Conservation (phyloP, 805 yeast species). For the Wickerhamomyces bovis region DNA sequence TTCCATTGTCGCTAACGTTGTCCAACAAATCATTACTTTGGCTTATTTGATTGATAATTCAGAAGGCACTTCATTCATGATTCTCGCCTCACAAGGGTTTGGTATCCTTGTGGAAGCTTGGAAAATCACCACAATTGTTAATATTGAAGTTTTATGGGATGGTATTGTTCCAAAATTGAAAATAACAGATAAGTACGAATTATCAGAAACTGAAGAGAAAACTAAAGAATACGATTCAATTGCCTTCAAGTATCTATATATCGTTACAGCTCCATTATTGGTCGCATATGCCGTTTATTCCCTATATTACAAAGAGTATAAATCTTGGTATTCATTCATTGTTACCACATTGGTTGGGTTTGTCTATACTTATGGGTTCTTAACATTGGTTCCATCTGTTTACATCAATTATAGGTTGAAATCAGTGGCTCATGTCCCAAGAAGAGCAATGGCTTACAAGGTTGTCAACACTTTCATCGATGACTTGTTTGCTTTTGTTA, state of each 20-base stretch:
- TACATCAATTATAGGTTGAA: slow-evolving; percentile 37
- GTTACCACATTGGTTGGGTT: slow-evolving; percentile 34
- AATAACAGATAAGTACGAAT: slow-evolving; percentile 28
- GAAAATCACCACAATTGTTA: slow-evolving; percentile 34
- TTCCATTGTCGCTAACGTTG: slow-evolving; percentile 33
- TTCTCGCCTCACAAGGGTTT: slow-evolving; percentile 30
- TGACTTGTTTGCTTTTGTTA: slow-evolving; percentile 35
- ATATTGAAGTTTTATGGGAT: slow-evolving; percentile 23
- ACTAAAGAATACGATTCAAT: slow-evolving; percentile 36
- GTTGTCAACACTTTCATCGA: slow-evolving; percentile 36
- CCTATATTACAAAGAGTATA: slow-evolving; percentile 31
- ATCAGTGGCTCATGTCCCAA: slow-evolving; percentile 37
- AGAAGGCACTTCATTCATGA: slow-evolving; percentile 34
- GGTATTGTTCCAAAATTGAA: slow-evolving; percentile 19
- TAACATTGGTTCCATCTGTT: slow-evolving; percentile 33
- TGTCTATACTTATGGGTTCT: slow-evolving; percentile 37
- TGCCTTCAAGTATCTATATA: slow-evolving; percentile 32
- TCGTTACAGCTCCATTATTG: slow-evolving; percentile 31
- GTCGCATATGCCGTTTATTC: slow-evolving; percentile 32
- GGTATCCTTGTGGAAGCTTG: slow-evolving; percentile 37
- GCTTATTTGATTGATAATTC: slow-evolving; percentile 32
- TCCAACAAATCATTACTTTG: slow-evolving; percentile 34
- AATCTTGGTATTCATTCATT: slow-evolving; percentile 37
- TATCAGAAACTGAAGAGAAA: slow-evolving; percentile 31
- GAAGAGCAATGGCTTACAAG: slow-evolving; percentile 35